A percentile compares a stretch with the other conserved stretches of the same genome.
These are phyloP conservation scores for Artemisia princeps DNA, from an alignment of 140 eudicot species.

Conservation along the genomic window DNA sequence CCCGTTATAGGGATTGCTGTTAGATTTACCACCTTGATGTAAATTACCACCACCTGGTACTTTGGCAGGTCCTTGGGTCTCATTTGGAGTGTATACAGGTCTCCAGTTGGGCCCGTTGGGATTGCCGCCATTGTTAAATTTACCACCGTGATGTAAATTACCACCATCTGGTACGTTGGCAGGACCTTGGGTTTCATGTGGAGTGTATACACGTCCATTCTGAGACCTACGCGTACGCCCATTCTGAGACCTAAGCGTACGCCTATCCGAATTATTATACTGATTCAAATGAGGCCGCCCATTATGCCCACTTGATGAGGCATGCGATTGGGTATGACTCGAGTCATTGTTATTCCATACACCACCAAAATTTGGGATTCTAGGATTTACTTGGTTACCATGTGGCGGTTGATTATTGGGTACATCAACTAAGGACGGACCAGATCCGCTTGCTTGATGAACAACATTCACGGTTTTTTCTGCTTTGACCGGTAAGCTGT, in stretches of 20 bases:
- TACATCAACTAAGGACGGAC: constrained; percentile 14
- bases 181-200: neutral
- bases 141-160: too few species aligned
- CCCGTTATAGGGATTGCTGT: too few species aligned
- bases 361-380: neutral
- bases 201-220: neutral
- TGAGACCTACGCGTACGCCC: neutral
- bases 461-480: constrained; percentile 18
- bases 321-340: neutral
- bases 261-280: neutral
- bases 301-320: neutral
- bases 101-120: too few species aligned
- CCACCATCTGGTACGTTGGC: neutral
- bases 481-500: constrained; percentile 41
- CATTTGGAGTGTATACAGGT: neutral
- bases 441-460: constrained; percentile 25
- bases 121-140: too few species aligned
- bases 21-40: too few species aligned
- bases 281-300: neutral
- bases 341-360: neutral
- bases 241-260: neutral
- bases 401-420: constrained; percentile 25
- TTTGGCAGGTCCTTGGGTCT: constrained; percentile 4
- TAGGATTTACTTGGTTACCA: neutral
- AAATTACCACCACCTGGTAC: neutral